phyloP scores from a whole-genome alignment of 2,329 filamentous ascomycete species.

The Aspergillus niger region DNA sequence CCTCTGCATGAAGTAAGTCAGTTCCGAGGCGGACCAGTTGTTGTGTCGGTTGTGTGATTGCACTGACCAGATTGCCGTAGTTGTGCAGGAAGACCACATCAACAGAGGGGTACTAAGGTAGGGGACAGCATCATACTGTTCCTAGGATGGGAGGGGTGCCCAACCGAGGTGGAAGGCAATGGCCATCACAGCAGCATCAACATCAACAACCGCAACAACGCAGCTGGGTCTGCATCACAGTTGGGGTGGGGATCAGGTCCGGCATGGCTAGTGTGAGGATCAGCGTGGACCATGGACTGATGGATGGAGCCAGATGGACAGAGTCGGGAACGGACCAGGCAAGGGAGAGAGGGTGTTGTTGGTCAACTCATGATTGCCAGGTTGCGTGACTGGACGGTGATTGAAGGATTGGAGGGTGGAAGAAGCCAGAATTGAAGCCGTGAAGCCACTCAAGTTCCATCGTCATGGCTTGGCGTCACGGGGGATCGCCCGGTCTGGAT shows the following conservation, averaged over 20 bases:
- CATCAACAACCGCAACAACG: background rate
- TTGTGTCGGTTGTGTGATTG: background rate
- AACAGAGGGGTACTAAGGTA: background rate
- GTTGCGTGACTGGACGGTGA: background rate
- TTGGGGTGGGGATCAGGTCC: background rate
- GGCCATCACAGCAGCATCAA: background rate
- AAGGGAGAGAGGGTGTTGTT: background rate
- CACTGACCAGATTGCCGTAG: too few species aligned
- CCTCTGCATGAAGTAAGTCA: constrained; percentile 13
- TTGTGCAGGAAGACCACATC: background rate
- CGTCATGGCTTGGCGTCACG: too few species aligned
- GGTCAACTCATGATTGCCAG: background rate
- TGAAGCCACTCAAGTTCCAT: background rate
- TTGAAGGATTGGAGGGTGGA: background rate
- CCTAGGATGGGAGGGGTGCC: background rate
- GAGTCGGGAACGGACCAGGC: background rate
- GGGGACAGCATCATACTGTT: background rate
- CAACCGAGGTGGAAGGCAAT: background rate
- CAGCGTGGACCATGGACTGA: constrained; percentile 5
- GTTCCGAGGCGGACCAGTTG: constrained; percentile 2
- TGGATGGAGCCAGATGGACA: background rate
- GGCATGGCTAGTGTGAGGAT: background rate
- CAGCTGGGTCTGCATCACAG: background rate
- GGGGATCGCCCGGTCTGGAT: background rate
- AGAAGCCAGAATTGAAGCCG: background rate